These are phyloP conservation scores for Phialophora macrospora DNA, from an alignment of 2,329 filamentous ascomycete genomes.

Conservation along the genomic window DNA sequence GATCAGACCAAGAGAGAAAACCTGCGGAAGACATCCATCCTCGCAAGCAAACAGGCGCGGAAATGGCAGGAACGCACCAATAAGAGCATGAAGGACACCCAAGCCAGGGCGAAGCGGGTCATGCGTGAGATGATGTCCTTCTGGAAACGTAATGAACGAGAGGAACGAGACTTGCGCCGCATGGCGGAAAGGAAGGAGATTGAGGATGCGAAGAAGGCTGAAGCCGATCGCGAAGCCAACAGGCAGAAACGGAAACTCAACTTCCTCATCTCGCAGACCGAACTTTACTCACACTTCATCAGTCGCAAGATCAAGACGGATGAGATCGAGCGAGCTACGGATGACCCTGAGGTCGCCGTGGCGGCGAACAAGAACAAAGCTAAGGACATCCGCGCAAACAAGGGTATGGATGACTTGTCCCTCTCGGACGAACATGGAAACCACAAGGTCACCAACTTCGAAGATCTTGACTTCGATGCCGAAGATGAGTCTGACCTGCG, in stretches of 20 bases:
- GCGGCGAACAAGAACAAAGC: conserved; percentile 45
- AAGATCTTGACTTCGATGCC: conserved; percentile 92
- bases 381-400: conserved; percentile 50
- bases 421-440: conserved; percentile 54
- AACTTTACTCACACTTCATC: conserved; percentile 98
- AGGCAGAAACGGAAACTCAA: conserved; percentile 98
- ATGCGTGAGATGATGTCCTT: conserved; percentile 99
- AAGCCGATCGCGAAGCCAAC: conserved; percentile 96
- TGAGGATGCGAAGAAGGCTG: conserved; percentile 93
- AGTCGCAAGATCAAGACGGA: conserved; percentile 99
- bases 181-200: conserved; percentile 94
- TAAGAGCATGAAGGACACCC: conserved; percentile 97
- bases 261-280: conserved; percentile 98
- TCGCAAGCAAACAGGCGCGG: conserved; percentile 95
- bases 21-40: conserved; percentile 92
- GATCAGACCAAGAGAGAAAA: conserved; percentile 90
- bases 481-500: conserved; percentile 84
- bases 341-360: conserved; percentile 72
- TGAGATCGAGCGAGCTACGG: conserved; percentile 87
- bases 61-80: conserved; percentile 97
- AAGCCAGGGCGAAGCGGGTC: conserved; percentile 92
- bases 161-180: conserved; percentile 92
- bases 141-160: conserved; percentile 98
- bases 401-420: conserved; percentile 53
- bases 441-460: conserved; percentile 86